Conservation (phyloP, 306 rosid genomes). For the Vigna trinervia region DNA sequence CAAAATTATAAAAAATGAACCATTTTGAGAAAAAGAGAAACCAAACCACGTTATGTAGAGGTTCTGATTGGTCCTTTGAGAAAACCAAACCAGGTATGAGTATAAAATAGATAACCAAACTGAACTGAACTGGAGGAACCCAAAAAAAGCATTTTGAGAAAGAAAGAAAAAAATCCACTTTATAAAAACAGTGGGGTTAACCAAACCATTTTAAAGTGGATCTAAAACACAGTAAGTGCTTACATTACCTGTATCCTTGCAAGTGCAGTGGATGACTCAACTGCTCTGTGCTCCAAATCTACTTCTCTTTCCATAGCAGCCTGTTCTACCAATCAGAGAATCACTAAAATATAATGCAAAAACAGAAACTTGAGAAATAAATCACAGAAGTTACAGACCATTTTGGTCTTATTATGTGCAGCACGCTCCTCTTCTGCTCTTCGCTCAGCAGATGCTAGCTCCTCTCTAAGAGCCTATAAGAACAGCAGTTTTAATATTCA, state of each 20-base stretch:
- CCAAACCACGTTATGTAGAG: no score
- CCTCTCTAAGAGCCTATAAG: conserved; percentile 89
- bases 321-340: conserved; percentile 58
- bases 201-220: neutral
- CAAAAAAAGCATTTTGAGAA: no score
- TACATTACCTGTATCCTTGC: conserved; percentile 92
- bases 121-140: no score
- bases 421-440: conserved; percentile 96
- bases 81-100: no score
- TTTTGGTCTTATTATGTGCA: conserved; percentile 92
- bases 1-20: no score
- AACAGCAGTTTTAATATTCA: conserved; percentile 20
- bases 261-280: conserved; percentile 91
- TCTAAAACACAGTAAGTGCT: conserved; percentile 37
- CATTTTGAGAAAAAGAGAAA: no score
- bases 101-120: no score
- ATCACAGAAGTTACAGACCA: conserved; percentile 59
- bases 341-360: conserved; percentile 39
- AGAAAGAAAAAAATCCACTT: no score
- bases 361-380: conserved; percentile 19
- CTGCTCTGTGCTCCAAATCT: conserved; percentile 95
- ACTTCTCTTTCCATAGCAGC: conserved; percentile 99
- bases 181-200: no score
- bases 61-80: no score
- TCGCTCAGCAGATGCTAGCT: conserved; percentile 89